These are phyloP conservation scores for Picochlorum sp. DNA, from an alignment of 139 green algal genomes.

Conservation along the genomic window DNA sequence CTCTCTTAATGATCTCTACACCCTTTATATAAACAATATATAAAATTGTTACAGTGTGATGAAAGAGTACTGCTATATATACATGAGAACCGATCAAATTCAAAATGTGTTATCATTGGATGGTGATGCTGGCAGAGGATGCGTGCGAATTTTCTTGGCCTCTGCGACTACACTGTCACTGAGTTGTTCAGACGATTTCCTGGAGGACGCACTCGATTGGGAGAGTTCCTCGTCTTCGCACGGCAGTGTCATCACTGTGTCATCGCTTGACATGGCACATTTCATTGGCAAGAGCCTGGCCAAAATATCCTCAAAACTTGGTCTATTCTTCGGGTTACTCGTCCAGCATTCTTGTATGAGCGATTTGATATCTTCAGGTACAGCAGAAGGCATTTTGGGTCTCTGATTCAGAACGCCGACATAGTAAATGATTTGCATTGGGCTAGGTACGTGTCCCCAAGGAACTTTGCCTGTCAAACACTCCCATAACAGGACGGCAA, in stretches of 20 bases:
- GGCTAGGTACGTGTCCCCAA: constrained; percentile 51
- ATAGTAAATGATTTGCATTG: constrained; percentile 70
- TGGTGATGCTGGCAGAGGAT: too few relatives aligned
- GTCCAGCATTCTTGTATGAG: constrained; percentile 65
- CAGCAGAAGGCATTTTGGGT: constrained; percentile 37
- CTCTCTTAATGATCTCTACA: too few relatives aligned
- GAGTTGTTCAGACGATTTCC: too few relatives aligned
- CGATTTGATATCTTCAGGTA: constrained; percentile 26
- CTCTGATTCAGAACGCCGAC: constrained; percentile 45
- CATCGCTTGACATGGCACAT: neutral
- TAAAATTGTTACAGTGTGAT: too few relatives aligned
- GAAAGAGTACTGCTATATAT: too few relatives aligned
- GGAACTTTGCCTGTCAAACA: constrained; percentile 53
- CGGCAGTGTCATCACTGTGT: neutral
- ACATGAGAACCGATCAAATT: too few relatives aligned
- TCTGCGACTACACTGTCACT: too few relatives aligned
- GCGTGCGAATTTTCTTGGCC: too few relatives aligned
- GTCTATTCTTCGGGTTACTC: constrained; percentile 39
- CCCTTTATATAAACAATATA: too few relatives aligned
- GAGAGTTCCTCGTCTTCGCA: too few relatives aligned
- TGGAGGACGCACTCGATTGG: too few relatives aligned
- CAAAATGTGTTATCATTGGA: too few relatives aligned
- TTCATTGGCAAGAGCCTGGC: neutral
- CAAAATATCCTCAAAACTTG: constrained; percentile 35
- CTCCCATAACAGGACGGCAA: constrained; percentile 70